These are phyloP conservation scores for Candida pini DNA, from an alignment of 805 yeast species.

Conservation along the genomic window DNA sequence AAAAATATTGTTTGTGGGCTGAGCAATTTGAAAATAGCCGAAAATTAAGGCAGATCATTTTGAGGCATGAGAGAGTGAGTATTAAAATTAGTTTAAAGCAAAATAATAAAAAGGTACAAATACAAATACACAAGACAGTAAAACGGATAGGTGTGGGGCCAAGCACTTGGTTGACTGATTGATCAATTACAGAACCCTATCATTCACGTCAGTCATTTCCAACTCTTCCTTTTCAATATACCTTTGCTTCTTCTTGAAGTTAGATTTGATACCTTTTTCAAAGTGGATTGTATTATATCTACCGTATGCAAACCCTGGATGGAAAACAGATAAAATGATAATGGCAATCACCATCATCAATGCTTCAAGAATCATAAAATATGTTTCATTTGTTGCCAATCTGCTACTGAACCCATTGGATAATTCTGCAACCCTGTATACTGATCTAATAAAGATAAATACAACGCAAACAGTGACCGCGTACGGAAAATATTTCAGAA, in stretches of 20 bases:
- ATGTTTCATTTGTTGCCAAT: constrained; percentile 52
- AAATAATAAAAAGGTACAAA: too few species aligned
- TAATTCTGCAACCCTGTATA: constrained; percentile 66
- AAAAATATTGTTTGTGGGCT: too few species aligned
- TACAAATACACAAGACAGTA: too few species aligned
- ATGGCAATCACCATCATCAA: constrained; percentile 48
- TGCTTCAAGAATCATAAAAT: constrained; percentile 55
- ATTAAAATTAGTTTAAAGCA: too few species aligned
- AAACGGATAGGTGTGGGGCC: too few species aligned
- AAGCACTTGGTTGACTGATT: too few species aligned
- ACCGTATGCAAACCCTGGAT: constrained; percentile 52
- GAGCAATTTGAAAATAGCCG: too few species aligned
- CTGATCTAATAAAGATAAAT: constrained; percentile 56
- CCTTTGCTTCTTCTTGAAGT: constrained; percentile 14
- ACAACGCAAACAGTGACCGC: constrained; percentile 39
- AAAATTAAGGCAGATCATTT: too few species aligned
- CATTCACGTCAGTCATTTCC: too few species aligned
- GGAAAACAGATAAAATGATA: constrained; percentile 42
- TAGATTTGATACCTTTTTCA: constrained; percentile 6
- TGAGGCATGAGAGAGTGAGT: too few species aligned
- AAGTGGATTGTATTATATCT: background rate
- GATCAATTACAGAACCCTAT: too few species aligned
- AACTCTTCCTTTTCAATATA: background rate
- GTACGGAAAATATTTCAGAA: constrained; percentile 39
- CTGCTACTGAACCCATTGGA: constrained; percentile 64